Percentiles rank a stretch among this genome's conserved stretches.
Evolutionary conservation across 495 filamentous ascomycete genomes (phyloP).

Genomic region (Aspergillus biplanus): DNA sequence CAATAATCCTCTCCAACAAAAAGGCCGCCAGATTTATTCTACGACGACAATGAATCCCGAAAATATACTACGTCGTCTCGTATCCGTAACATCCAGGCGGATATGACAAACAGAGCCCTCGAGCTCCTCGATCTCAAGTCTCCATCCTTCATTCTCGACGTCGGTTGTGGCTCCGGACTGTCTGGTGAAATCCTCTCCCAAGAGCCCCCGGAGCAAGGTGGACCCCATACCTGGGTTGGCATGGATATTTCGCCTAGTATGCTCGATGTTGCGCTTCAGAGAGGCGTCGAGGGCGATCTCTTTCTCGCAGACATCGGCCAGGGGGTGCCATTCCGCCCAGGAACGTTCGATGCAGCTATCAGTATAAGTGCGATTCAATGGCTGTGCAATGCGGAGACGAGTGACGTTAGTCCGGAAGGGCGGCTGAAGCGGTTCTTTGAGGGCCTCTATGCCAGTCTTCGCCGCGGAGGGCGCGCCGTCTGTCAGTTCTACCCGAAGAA

Average conservation of each 20-base stretch:
- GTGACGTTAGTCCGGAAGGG: conserved; percentile 75
- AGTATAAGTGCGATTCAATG: conserved; percentile 95
- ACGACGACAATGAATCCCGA: conserved; percentile 90
- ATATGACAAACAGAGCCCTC: conserved; percentile 92
- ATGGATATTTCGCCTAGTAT: conserved; percentile 95
- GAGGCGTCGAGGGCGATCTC: conserved; percentile 90
- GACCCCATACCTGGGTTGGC: conserved; percentile 90
- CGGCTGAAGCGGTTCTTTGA: conserved; percentile 86
- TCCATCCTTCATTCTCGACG: conserved; percentile 87
- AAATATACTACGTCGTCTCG: conserved; percentile 98
- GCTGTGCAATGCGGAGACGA: conserved; percentile 93
- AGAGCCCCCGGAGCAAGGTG: conserved; percentile 65
- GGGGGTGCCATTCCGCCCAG: conserved; percentile 90
- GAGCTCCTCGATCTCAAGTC: conserved; percentile 80
- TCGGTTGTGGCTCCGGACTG: conserved; percentile 94
- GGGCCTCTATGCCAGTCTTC: conserved; percentile 82
- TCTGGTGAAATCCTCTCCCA: conserved; percentile 89
- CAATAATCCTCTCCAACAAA: neutral
- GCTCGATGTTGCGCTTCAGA: conserved; percentile 87
- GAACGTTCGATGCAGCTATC: conserved; percentile 92
- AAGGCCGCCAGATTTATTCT: conserved; percentile 93
- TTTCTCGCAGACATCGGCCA: conserved; percentile 93
- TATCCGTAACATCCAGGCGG: conserved; percentile 90
- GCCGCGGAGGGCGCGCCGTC: conserved; percentile 86
- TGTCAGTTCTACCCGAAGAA: conserved; percentile 99